Base-by-base conservation (phyloP, 2,329 filamentous ascomycete genomes). In the Phoma herbarum region DNA sequence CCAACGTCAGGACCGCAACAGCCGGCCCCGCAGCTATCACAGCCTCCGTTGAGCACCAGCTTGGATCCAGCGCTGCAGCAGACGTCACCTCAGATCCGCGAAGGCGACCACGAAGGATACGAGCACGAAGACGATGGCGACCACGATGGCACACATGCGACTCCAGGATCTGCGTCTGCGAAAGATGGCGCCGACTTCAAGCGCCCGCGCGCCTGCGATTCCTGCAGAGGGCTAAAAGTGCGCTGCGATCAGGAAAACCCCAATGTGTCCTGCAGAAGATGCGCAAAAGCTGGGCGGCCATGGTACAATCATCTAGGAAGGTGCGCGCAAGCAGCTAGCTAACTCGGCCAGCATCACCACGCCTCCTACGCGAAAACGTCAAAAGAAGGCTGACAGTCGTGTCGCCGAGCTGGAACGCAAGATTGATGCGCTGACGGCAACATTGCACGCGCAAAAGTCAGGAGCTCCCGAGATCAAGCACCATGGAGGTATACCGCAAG, bases 401-500 rank as follows among this genome's bases (percentile, higher is more conserved):
- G 93, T 97, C 12, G 90, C 92, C 9, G 93, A 97, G 80, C 83
- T 97, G 50, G 93, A 97, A 81, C 92, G 90, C 82, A 96, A 96
- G 81, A 94, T 97, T 63, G 92, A 97, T 80, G 91, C 90, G 9
- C 76, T 97, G 73, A 96, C 91, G 8, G 91, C 92, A 7, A 92
- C 88, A 33, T 75, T 97, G 64, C 88, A 92, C 44, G 87, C 90
- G 28, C 78, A 80, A 62, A 77, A 77, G 59, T 51, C 63, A 3
- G 67, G 51, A 14, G 55, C 26, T 1, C 65, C 69, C 1, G 67
- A 71, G 3, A 43, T 66, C 18, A 62, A 64, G 28, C 66, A 72
- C 16, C 62, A 65, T 46, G 67, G 63, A 2, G 68, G 65, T 25
- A 52, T 73, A 2, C 72, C 70, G 10, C 61, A 70, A 18, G 66